A percentile compares a stretch with the other conserved stretches of the same genome.
Evolutionary conservation across 2,329 filamentous ascomycete species (phyloP).

Genomic region (Botrytis paeoniae): DNA sequence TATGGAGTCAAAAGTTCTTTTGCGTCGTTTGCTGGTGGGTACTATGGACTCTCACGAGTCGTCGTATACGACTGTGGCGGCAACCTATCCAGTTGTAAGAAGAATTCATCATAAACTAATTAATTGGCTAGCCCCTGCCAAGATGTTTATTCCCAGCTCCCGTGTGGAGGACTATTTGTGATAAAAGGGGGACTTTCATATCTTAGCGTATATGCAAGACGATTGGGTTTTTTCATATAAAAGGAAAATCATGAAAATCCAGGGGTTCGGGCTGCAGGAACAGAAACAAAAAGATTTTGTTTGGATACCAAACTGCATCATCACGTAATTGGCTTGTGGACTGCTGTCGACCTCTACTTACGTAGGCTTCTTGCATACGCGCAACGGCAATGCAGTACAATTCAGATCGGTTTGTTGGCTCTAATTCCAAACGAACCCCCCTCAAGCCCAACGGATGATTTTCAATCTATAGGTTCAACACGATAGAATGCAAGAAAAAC

Average conservation of each 20-base stretch:
- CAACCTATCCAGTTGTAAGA: neutral
- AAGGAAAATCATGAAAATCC: neutral
- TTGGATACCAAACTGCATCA: neutral
- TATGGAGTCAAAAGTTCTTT: too few species aligned
- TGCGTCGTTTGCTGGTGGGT: neutral
- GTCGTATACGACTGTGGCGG: neutral
- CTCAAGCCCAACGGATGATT: neutral
- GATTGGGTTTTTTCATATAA: slow-evolving; percentile 4
- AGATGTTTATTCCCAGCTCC: neutral
- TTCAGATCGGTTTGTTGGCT: neutral
- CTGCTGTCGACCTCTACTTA: neutral
- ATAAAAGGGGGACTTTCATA: neutral
- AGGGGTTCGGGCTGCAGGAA: neutral
- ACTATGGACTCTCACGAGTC: neutral
- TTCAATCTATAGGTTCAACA: neutral
- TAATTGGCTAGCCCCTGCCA: slow-evolving; percentile 18
- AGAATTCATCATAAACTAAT: neutral
- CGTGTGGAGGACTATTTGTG: neutral
- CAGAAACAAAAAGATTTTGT: slow-evolving; percentile 1
- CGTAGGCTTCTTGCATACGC: neutral
- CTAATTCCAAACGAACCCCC: neutral
- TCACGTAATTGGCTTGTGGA: neutral
- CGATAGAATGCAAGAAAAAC: neutral
- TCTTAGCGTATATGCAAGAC: slow-evolving; percentile 13
- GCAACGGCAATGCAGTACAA: neutral